Conservation (phyloP, 2,329 filamentous ascomycete genomes). For the Elsinoe batatas region DNA sequence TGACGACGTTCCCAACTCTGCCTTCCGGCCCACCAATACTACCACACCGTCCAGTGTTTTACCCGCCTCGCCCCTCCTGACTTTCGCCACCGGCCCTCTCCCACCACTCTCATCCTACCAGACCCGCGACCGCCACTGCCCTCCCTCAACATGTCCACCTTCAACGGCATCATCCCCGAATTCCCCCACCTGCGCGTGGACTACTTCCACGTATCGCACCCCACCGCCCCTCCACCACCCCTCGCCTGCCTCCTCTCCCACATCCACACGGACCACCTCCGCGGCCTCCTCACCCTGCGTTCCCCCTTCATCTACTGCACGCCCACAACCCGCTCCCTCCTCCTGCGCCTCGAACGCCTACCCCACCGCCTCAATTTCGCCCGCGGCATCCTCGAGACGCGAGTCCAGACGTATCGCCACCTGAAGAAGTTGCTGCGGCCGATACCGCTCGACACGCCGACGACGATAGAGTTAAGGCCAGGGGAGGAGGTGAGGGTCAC, state of each 20-base stretch:
- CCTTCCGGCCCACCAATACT: no score
- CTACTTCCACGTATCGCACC: constrained; percentile 55
- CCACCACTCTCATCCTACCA: background rate
- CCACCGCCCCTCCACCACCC: constrained; percentile 47
- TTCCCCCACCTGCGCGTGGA: constrained; percentile 78
- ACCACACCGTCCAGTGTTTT: no score
- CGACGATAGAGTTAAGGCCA: constrained; percentile 61
- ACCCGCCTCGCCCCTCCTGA: no score
- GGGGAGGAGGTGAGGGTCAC: constrained; percentile 66
- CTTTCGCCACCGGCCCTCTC: background rate
- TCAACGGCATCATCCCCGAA: constrained; percentile 60
- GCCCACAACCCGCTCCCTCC: constrained; percentile 65
- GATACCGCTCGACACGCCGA: constrained; percentile 73
- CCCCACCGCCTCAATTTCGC: constrained; percentile 73
- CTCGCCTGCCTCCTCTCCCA: constrained; percentile 85
- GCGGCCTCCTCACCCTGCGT: constrained; percentile 64
- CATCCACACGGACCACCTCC: constrained; percentile 82
- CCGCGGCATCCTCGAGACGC: constrained; percentile 64
- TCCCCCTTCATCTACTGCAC: constrained; percentile 89
- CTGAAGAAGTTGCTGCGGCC: constrained; percentile 65
- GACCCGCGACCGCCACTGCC: background rate
- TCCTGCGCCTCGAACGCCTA: constrained; percentile 70
- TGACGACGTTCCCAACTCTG: no score
- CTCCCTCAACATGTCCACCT: constrained; percentile 57
- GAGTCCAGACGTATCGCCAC: constrained; percentile 66